Evolutionary conservation across 306 rosid species (phyloP), one percentile per base, ranked within the genome.

Genomic region (Prunus padus): DNA sequence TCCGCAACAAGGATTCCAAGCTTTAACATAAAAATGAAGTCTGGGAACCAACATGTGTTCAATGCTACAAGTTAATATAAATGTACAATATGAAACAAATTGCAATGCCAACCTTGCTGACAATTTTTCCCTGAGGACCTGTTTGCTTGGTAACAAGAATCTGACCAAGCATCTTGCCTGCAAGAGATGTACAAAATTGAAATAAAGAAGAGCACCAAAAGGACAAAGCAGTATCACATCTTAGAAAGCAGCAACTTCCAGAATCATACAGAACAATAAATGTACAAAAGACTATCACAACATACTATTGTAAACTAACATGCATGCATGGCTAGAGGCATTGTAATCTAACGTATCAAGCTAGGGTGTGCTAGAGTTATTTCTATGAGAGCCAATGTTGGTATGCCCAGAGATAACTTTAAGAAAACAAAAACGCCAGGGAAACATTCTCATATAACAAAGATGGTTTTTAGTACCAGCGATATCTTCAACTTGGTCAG

Each of bases 91-190:
- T 3, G 46, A 12, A 63, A 47, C 28, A 65, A 28, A 30, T 22
- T 44, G 8, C 11, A 13, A 54, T 13, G 4, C 60, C 65, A 54
- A 96, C 99, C 99, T 92, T 96, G 91, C 93, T 89, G 78, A 96
- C 99, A 75, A 89, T 71, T 90, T 96, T 96, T 37, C 99, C 98
- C 79, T 90, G 93, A 23, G 98, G 87, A 65, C 99, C 99, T 59
- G 99, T 84, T 89, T 96, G 99, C 77, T 96, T 96, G 51, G 99
- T 92, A 82, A 96, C 99, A 65, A 96, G 96, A 79, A 92, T 83
- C 89, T 96, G 93, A 67, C 98, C 99, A 60, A 92, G 98, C 99
- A 96, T 96, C 84, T 92, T 96, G 69, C 88, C 99, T 96, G 91
- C 83, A 75, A 22, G 50, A 77, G 4, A 76, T 62, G 28, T 40